Evolutionary conservation across 768 basidiomycete species (phyloP).

Genomic region (Krasilnikovozyma curviuscula): DNA sequence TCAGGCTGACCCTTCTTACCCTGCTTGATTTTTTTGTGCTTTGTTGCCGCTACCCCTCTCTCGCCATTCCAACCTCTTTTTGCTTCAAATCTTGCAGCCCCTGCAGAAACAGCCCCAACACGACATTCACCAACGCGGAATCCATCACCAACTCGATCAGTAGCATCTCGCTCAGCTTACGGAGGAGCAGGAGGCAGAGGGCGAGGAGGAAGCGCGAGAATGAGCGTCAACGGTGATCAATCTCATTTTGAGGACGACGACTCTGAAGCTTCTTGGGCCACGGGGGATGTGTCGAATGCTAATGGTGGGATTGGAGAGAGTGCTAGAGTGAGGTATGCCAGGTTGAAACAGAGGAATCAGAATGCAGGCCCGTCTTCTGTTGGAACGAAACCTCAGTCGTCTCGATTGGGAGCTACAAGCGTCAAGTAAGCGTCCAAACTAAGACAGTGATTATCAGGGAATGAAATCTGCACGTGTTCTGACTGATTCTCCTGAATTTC

Average conservation of each 20-base stretch:
- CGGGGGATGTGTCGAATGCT: background rate
- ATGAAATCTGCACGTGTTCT: too few relatives aligned
- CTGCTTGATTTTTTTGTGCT: too few relatives aligned
- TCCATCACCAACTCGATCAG: background rate
- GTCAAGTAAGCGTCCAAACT: slow-evolving; percentile 11
- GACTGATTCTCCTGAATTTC: background rate
- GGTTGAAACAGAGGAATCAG: slow-evolving; percentile 2
- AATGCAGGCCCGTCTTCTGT: too few relatives aligned
- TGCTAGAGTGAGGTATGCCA: slow-evolving; percentile 3
- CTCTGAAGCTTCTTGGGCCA: background rate
- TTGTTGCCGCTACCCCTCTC: too few relatives aligned
- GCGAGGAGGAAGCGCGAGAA: background rate
- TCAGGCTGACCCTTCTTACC: too few relatives aligned
- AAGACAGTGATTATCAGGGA: too few relatives aligned
- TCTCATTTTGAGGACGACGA: background rate
- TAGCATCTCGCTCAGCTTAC: background rate
- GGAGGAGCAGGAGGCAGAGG: background rate
- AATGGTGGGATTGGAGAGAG: background rate
- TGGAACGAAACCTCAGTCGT: too few relatives aligned
- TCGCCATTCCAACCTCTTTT: too few relatives aligned
- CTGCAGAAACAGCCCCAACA: background rate
- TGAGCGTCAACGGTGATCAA: background rate
- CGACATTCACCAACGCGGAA: background rate
- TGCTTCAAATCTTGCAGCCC: too few relatives aligned
- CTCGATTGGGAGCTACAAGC: background rate